Percentiles rank a stretch among this genome's conserved stretches.
These are phyloP conservation scores for Entomortierella chlamydospora DNA, from an alignment of 192 early-diverging fungal species.

Conservation along the genomic window DNA sequence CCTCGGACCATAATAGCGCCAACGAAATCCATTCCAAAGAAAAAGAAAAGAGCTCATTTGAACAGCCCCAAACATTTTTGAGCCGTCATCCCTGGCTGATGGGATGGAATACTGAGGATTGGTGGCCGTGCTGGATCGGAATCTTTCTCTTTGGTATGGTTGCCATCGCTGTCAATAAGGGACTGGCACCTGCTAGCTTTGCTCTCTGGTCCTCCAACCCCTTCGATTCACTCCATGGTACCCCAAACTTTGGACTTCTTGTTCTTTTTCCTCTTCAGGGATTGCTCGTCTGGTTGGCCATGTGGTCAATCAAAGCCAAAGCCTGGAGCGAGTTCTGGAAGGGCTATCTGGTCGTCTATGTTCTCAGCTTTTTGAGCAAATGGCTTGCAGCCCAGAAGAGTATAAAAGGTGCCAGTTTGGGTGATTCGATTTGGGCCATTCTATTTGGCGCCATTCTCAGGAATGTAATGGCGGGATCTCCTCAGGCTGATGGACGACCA, in stretches of 20 bases:
- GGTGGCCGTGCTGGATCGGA: constrained; percentile 71
- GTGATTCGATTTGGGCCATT: constrained; percentile 69
- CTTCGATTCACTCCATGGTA: constrained; percentile 54
- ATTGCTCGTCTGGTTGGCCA: constrained; percentile 55
- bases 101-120: constrained; percentile 68
- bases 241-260: constrained; percentile 53
- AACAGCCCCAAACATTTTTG: too few relatives aligned
- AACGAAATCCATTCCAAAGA: too few relatives aligned
- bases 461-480: constrained; percentile 41
- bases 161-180: constrained; percentile 50
- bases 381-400: constrained; percentile 57
- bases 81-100: constrained; percentile 51
- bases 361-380: constrained; percentile 60
- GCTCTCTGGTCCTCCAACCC: constrained; percentile 56
- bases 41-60: too few relatives aligned
- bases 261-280: constrained; percentile 63
- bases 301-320: constrained; percentile 43
- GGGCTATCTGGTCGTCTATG: constrained; percentile 59
- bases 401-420: constrained; percentile 58
- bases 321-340: constrained; percentile 52
- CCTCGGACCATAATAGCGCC: too few relatives aligned
- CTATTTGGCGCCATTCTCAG: constrained; percentile 60
- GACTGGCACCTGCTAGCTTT: constrained; percentile 58
- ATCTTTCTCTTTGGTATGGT: constrained; percentile 62
- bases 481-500: constrained; percentile 40